phyloP scores from a whole-genome alignment of 2,329 filamentous ascomycete species.

The Tolypocladium ophioglossoides region DNA sequence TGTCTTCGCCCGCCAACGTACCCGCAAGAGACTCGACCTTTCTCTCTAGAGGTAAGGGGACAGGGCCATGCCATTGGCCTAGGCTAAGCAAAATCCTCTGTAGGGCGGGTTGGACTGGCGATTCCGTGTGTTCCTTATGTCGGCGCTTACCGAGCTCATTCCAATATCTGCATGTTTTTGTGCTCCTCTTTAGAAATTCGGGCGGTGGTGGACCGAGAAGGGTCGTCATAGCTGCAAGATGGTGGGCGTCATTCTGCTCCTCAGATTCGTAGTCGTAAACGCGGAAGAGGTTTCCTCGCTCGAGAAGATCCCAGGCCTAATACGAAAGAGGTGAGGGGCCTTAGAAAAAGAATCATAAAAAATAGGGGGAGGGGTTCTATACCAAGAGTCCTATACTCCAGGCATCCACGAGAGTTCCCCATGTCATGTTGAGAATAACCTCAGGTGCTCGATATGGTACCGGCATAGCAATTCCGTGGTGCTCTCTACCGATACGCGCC shows the following conservation, averaged over 20 bases:
- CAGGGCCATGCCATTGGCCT: slow-evolving; percentile 15
- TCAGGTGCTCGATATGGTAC: slow-evolving; percentile 23
- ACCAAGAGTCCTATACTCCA: slow-evolving; percentile 26
- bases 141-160: slow-evolving; percentile 11
- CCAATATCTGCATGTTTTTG: slow-evolving; percentile 14
- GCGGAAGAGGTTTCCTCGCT: slow-evolving; percentile 10
- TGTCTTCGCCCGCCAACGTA: slow-evolving; percentile 7
- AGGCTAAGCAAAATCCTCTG: not conserved
- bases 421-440: slow-evolving; percentile 24
- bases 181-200: slow-evolving; percentile 12
- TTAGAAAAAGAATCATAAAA: slow-evolving; percentile 4
- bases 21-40: slow-evolving; percentile 8
- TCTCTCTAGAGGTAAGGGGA: slow-evolving; percentile 10
- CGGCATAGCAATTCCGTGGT: slow-evolving; percentile 14
- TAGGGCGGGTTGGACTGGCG: not conserved
- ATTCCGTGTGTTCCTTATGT: not conserved
- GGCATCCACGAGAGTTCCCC: slow-evolving; percentile 21
- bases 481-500: slow-evolving; percentile 18
- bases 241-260: slow-evolving; percentile 15
- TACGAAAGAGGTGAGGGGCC: not conserved
- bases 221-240: slow-evolving; percentile 17
- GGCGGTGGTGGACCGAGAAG: slow-evolving; percentile 16
- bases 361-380: not conserved
- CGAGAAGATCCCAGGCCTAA: slow-evolving; percentile 16
- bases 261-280: slow-evolving; percentile 10